Evolutionary conservation across 1,284 basidiomycete species (phyloP).

Genomic region (Moniliella sp.): DNA sequence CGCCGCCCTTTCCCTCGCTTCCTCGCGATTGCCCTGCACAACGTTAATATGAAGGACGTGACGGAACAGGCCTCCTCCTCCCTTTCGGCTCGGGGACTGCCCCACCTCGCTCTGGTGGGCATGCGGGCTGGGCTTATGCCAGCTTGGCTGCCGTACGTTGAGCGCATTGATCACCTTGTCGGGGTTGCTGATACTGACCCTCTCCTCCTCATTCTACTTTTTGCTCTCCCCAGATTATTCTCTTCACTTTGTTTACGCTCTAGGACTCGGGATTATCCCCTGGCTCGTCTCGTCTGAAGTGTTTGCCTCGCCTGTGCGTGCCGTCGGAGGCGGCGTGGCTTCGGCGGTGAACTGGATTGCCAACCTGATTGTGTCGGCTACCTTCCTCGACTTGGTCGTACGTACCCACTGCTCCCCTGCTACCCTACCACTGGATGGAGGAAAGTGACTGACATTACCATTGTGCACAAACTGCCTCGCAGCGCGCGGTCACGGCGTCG

Average conservation of each 20-base stretch:
- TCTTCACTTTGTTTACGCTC: conserved; percentile 14
- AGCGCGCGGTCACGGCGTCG: conserved; percentile 7
- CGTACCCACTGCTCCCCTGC: no score
- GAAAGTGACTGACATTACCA: no score
- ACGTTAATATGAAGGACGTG: conserved; percentile 6
- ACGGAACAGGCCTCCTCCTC: conserved; percentile 1
- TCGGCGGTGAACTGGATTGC: conserved; percentile 15
- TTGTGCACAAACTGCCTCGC: no score
- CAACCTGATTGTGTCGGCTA: conserved; percentile 10
- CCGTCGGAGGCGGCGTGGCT: conserved; percentile 11
- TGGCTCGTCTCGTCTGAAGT: conserved; percentile 22
- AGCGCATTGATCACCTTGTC: no score
- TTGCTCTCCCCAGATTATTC: conserved; percentile 7
- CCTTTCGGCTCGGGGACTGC: no score
- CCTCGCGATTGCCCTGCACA: conserved; percentile 9
- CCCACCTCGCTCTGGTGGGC: no score
- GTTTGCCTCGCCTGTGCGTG: conserved; percentile 10
- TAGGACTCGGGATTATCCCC: conserved; percentile 19
- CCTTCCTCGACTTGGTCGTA: conserved; percentile 7
- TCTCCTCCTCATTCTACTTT: no score
- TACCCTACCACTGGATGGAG: no score
- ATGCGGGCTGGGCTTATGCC: neutral
- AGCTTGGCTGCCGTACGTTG: neutral
- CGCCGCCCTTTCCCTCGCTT: conserved; percentile 8
- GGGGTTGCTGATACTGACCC: no score